Percentiles rank a stretch among this genome's conserved stretches.
Evolutionary conservation across 2,329 filamentous ascomycete species (phyloP).

Genomic region (Cucurbitaria berberidis): DNA sequence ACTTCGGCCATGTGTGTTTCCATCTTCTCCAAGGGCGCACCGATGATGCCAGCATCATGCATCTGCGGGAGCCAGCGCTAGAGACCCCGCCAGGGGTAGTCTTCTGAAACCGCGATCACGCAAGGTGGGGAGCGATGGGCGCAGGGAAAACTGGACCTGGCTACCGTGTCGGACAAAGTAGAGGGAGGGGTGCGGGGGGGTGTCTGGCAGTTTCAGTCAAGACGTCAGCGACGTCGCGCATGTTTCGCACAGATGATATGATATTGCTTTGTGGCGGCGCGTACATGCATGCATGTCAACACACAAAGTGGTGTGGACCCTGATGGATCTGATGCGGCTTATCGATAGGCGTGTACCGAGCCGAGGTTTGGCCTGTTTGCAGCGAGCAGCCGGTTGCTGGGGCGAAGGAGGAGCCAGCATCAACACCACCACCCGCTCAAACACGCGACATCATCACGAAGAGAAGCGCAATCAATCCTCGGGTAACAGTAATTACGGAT

Average conservation of each 20-base stretch:
- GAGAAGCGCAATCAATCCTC: background rate
- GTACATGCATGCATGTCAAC: constrained; percentile 5
- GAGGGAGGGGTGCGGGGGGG: background rate
- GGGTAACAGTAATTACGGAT: too few species aligned
- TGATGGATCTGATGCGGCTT: constrained; percentile 10
- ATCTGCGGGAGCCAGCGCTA: constrained; percentile 28
- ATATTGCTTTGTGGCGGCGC: constrained; percentile 4
- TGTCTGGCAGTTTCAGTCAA: background rate
- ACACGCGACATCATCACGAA: constrained; percentile 15
- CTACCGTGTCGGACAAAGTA: too few species aligned
- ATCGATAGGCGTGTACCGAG: constrained; percentile 18
- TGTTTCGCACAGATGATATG: background rate
- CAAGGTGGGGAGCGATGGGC: background rate
- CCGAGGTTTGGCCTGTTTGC: constrained; percentile 19
- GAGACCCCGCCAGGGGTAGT: constrained; percentile 24
- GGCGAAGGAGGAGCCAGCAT: constrained; percentile 14
- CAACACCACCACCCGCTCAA: constrained; percentile 39
- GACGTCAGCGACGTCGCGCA: background rate
- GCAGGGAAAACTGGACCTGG: background rate
- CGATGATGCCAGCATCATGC: constrained; percentile 21
- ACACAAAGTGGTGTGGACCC: constrained; percentile 6
- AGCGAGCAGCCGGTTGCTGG: constrained; percentile 26
- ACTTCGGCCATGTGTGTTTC: constrained; percentile 43
- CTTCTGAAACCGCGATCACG: constrained; percentile 11
- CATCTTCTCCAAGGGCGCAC: constrained; percentile 21